Evolutionary conservation across 352 stramenopile species (phyloP).

Genomic region (Globisporangium takayamanum): DNA sequence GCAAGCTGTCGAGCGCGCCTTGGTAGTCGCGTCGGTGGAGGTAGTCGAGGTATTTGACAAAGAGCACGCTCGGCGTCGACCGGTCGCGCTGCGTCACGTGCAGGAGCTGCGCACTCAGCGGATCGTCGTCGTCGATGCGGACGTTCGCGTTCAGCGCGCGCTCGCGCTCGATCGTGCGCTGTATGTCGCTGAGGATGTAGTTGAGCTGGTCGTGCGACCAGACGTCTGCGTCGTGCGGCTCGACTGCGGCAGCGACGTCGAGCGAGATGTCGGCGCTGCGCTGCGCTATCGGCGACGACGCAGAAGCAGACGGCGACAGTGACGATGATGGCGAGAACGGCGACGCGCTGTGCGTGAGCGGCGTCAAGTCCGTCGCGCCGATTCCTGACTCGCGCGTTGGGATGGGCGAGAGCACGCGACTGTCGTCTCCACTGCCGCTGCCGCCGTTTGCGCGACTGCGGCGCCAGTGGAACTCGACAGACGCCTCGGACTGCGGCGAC

Average conservation of each 20-base stretch:
- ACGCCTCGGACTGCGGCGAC: slow-evolving; percentile 3
- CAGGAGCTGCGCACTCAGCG: slow-evolving; percentile 1
- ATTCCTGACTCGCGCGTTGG: neutral
- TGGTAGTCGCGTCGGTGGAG: slow-evolving; percentile 80
- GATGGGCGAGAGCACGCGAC: slow-evolving; percentile 33
- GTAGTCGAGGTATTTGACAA: slow-evolving; percentile 83
- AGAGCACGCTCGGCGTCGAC: slow-evolving; percentile 56
- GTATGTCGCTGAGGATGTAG: slow-evolving; percentile 48
- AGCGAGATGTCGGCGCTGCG: neutral
- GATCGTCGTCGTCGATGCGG: neutral
- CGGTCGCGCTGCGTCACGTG: slow-evolving; percentile 8
- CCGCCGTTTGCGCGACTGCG: slow-evolving; percentile 10
- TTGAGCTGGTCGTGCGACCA: slow-evolving; percentile 59
- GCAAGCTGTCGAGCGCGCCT: slow-evolving; percentile 84
- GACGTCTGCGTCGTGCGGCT: slow-evolving; percentile 23
- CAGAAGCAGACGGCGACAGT: neutral
- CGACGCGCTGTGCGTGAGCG: neutral
- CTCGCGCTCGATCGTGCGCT: slow-evolving; percentile 17
- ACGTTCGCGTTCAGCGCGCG: slow-evolving; percentile 8
- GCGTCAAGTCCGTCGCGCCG: slow-evolving; percentile 1
- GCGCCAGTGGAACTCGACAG: too few species aligned
- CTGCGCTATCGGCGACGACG: neutral
- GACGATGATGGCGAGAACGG: slow-evolving; percentile 2
- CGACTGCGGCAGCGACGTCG: neutral
- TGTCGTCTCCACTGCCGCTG: slow-evolving; percentile 18